Base-by-base conservation (phyloP, 192 early-diverging fungal genomes). In the Obelidium mucronatum region DNA sequence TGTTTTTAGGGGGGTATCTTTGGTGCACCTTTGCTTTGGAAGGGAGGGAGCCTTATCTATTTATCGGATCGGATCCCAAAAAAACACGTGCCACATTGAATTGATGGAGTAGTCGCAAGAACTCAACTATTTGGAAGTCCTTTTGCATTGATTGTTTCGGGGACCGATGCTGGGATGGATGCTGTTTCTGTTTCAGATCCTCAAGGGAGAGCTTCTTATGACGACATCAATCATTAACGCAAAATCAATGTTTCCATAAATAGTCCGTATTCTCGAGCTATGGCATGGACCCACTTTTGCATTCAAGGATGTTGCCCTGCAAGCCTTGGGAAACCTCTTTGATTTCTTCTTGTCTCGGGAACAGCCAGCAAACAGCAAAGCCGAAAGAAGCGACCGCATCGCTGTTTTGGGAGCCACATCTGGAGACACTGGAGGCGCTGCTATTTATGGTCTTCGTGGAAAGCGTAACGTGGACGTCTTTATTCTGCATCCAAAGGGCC, bases 231-330 rank as follows among this genome's bases (percentile, higher is more conserved):
- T 26, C 59, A 28, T 61, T 15, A 61, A 22, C 15, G 22, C 15
- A 22, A n/a, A n/a, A n/a, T n/a, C n/a, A n/a, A n/a, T n/a, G n/a
- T n/a, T n/a, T n/a, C n/a, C n/a, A n/a, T 33, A 22, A 34, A 37
- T 30, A 72, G 69, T 84, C 53, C 84, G 77, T 24, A 81, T 93
- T 6, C 87, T 99, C 68, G 96, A 99, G 83, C 90, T 99, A 55
- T 97, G 95, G 90, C 95, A 97, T 72, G 97, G 96, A 4, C 96
- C 96, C 13, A 99, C 96, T 1, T 97, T 96, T 84, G 97, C 96
- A 8, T 99, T 99, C 88, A 99, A 99, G 83, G 97, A 99, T 75
- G 96, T 98, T 58, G 97, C 96, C 5, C 85, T 98, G 75, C 97
- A 99, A 86, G 93, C 96, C 75, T 83, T 97, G 34, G 97, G 97